Base-by-base conservation (phyloP, 1,139 yeast species). In the Citeromyces siamensis region DNA sequence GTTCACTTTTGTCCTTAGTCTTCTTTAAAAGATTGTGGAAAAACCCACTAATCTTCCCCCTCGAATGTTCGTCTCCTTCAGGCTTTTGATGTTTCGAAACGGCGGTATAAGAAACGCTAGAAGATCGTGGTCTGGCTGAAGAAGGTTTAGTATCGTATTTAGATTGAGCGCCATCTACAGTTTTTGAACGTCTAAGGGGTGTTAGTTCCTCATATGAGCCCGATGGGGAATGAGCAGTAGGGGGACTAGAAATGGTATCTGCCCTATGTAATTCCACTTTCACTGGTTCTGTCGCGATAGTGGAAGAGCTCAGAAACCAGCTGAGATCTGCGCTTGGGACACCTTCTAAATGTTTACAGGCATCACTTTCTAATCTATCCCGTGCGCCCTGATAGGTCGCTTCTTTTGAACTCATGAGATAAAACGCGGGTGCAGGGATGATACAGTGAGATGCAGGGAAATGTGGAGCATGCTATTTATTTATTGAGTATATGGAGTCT, bases 291-390 rank as follows among this genome's bases (percentile, higher is more conserved):
- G 16, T 12, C 9, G 31, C 17, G 16, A 12, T 7, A 26, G 31
- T 4, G 16, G 8, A 13, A 6, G 31, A 6, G 16, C 31, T 26
- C 31, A 26, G 31, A 26, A 26, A 26, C 31, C 31, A 26, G 31
- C 31, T 26, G 31, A 26, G 16, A 26, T 26, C 31, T 7, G 31
- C 12, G 17, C 31, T 26, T 10, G 41, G 22, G 19, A 39, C 41
- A 26, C 41, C 41, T 33, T 39, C 35, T 21, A 37, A 19, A 16
- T 34, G 26, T 32, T 22, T 37, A 9, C 40, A 39, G 10, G 40
- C 40, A 22, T 39, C 41, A 17, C 32, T 28, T 14, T 39, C 40
- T n/a, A 39, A 23, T 34, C 35, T 34, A 17, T 35, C 40, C 22
- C 41, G 21, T 2, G 37, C 33, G 19, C 32, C 35, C 7, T 36